Conservation (phyloP, 2,329 filamentous ascomycete species). For the Calonectria crousiana region DNA sequence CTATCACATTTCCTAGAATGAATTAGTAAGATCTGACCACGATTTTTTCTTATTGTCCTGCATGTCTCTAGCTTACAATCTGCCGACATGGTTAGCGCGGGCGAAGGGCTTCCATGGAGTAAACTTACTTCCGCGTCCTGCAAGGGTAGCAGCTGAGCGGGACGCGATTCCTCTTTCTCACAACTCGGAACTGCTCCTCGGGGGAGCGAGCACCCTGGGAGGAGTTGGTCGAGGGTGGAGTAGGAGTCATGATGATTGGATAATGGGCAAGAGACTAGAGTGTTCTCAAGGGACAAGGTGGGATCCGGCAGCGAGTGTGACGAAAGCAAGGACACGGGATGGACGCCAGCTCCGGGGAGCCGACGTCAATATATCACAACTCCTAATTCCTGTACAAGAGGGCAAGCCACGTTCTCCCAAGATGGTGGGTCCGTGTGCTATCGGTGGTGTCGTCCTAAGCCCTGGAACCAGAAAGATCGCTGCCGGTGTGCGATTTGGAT, state of each 20-base stretch:
- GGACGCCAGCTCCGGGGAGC: conserved; percentile 35
- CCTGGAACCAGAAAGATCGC: conserved; percentile 12
- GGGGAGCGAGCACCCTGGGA: conserved; percentile 84
- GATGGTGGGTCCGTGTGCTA: conserved; percentile 7
- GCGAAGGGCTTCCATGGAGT: conserved; percentile 31
- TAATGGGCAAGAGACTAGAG: conserved; percentile 36
- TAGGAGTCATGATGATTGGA: conserved; percentile 73
- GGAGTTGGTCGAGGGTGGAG: conserved; percentile 81
- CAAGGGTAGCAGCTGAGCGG: conserved; percentile 94
- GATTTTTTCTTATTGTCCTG: not conserved
- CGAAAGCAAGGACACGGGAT: conserved; percentile 14
- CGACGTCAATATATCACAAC: conserved; percentile 43
- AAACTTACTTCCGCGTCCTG: conserved; percentile 86
- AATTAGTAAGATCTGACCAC: conserved; percentile 27
- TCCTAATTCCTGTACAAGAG: conserved; percentile 20
- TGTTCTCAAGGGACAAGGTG: conserved; percentile 39
- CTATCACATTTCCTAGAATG: conserved; percentile 89
- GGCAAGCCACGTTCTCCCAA: not conserved
- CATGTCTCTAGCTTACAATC: conserved; percentile 47
- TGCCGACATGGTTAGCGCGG: conserved; percentile 51
- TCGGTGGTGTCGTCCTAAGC: not conserved
- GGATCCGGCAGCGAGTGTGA: conserved; percentile 27
- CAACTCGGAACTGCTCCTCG: conserved; percentile 87
- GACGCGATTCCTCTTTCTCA: conserved; percentile 91
- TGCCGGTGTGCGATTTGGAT: conserved; percentile 3